Evolutionary conservation across 2,329 filamentous ascomycete genomes (phyloP).

Genomic region (Trematosphaeria pertusa): DNA sequence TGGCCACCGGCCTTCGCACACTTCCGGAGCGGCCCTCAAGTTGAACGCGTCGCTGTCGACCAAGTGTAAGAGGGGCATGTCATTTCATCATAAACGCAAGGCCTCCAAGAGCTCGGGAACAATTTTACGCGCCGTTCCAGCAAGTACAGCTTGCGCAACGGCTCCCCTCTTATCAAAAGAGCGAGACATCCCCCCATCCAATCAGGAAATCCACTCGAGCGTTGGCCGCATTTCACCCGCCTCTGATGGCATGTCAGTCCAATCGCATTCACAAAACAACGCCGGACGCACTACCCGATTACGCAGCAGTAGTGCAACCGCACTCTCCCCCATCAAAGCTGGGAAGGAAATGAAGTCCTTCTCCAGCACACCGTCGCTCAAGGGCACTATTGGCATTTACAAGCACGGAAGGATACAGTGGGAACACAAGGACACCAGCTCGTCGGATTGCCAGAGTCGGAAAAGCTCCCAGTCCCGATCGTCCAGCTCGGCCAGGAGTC

Average conservation of each 20-base stretch:
- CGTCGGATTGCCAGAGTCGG: constrained; percentile 11
- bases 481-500: constrained; percentile 21
- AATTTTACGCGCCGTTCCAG: constrained; percentile 46
- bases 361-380: constrained; percentile 27
- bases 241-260: constrained; percentile 22
- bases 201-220: constrained; percentile 48
- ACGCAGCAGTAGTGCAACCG: constrained; percentile 25
- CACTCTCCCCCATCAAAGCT: constrained; percentile 18
- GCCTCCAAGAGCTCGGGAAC: constrained; percentile 34
- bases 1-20: constrained; percentile 15
- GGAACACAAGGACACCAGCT: constrained; percentile 30
- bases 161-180: constrained; percentile 29
- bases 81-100: constrained; percentile 30
- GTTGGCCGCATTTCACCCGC: constrained; percentile 36
- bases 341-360: constrained; percentile 34
- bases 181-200: constrained; percentile 47
- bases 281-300: constrained; percentile 24
- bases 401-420: constrained; percentile 54
- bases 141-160: constrained; percentile 25
- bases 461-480: constrained; percentile 12
- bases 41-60: constrained; percentile 5
- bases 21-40: constrained; percentile 9
- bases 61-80: constrained; percentile 23
- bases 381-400: constrained; percentile 52
- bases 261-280: constrained; percentile 22